These are phyloP conservation scores for Fusarium newnesense DNA, from an alignment of 2,329 filamentous ascomycete genomes.

Conservation along the genomic window DNA sequence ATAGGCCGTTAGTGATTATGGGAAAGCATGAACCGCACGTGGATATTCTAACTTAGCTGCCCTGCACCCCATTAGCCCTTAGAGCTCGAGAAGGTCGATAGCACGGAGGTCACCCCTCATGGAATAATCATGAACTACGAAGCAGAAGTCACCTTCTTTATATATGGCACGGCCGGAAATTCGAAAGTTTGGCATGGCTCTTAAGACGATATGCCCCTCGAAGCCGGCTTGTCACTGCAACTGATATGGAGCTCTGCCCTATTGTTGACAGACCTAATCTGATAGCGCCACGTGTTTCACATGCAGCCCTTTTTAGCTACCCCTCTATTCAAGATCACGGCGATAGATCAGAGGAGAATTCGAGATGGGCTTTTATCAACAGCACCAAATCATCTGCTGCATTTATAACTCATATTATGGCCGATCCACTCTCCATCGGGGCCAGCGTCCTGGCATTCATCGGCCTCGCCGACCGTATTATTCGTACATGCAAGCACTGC, in stretches of 20 bases:
- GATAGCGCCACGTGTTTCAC: neutral
- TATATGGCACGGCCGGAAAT: no score
- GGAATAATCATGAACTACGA: no score
- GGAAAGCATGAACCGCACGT: no score
- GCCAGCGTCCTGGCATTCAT: neutral
- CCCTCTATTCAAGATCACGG: neutral
- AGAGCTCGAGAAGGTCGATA: no score
- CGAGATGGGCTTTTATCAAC: rapidly evolving
- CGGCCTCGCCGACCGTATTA: neutral
- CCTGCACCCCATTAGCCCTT: no score
- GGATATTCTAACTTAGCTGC: no score
- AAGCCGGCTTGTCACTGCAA: neutral
- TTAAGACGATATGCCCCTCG: neutral
- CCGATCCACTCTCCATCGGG: neutral
- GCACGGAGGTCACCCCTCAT: no score
- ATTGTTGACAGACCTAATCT: neutral
- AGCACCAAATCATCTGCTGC: neutral
- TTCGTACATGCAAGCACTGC: neutral
- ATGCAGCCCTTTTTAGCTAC: neutral
- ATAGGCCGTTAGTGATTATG: neutral
- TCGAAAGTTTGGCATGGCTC: no score
- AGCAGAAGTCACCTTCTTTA: no score
- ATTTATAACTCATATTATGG: neutral
- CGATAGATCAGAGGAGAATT: rapidly evolving
- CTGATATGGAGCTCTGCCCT: neutral